These are phyloP conservation scores for Lactifluus subvellereus DNA, from an alignment of 768 basidiomycete species.

Conservation along the genomic window DNA sequence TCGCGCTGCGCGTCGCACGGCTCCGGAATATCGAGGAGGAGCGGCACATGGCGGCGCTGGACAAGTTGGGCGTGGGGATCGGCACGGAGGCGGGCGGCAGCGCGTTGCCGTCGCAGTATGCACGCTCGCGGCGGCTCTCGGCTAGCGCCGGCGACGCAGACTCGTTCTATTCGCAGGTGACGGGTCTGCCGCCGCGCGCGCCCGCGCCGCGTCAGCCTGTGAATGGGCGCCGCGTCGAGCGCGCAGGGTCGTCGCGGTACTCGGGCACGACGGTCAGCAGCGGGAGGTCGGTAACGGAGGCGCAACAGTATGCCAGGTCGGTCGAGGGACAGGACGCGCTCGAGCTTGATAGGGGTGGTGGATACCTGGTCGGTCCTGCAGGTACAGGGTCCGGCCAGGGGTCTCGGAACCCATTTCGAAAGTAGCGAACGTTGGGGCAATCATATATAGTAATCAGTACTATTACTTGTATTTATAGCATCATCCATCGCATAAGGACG, in stretches of 20 bases:
- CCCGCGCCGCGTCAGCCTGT: slow-evolving; percentile 76
- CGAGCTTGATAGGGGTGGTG: not conserved
- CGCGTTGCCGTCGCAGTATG: slow-evolving; percentile 14
- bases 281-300: slow-evolving; percentile 43
- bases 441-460: too few species aligned
- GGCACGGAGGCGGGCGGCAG: slow-evolving; percentile 33
- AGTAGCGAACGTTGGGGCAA: not conserved
- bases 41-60: slow-evolving; percentile 38
- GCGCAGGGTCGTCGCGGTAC: slow-evolving; percentile 40
- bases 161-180: slow-evolving; percentile 65
- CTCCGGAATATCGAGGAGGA: slow-evolving; percentile 47
- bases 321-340: slow-evolving; percentile 29
- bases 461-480: too few species aligned
- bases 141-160: slow-evolving; percentile 38
- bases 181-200: slow-evolving; percentile 51
- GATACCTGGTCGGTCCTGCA: not conserved
- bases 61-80: slow-evolving; percentile 35
- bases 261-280: slow-evolving; percentile 42
- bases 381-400: not conserved
- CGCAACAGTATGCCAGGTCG: slow-evolving; percentile 52
- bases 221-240: slow-evolving; percentile 30
- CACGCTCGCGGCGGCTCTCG: slow-evolving; percentile 26
- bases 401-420: slow-evolving; percentile 14
- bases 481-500: too few species aligned
- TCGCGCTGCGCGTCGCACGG: slow-evolving; percentile 34